Evolutionary conservation across 345 rosid genomes (phyloP).

Genomic region (Laguncularia racemosa): DNA sequence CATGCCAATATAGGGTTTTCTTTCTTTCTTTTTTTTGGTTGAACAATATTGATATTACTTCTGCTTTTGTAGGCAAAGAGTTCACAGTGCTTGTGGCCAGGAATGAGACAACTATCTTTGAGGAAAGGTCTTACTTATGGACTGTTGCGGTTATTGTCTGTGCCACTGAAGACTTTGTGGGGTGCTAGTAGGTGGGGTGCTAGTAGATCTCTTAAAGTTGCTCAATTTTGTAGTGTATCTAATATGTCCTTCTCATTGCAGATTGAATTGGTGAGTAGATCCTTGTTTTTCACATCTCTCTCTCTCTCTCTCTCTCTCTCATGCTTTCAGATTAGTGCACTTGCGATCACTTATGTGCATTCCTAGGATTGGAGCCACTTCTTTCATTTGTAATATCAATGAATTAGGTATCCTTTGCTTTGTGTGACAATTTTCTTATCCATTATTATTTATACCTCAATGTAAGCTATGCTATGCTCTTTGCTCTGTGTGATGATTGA

Average conservation of each 20-base stretch:
- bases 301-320: not conserved
- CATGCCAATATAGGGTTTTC: too few relatives aligned
- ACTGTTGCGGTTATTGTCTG: slow-evolving; percentile 59
- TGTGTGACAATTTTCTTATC: too few relatives aligned
- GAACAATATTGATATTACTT: not conserved
- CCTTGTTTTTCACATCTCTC: not conserved
- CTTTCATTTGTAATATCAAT: too few relatives aligned
- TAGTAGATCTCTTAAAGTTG: slow-evolving; percentile 69
- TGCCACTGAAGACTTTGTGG: slow-evolving; percentile 84
- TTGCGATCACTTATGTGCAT: too few relatives aligned
- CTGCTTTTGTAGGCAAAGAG: slow-evolving; percentile 47
- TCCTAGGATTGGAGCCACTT: too few relatives aligned
- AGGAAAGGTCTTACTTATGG: slow-evolving; percentile 84
- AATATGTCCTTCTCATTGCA: slow-evolving; percentile 73
- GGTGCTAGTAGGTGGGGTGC: slow-evolving; percentile 94
- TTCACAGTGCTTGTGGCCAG: slow-evolving; percentile 73
- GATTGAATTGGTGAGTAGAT: slow-evolving; percentile 71
- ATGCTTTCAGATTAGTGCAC: too few relatives aligned
- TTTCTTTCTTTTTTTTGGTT: too few relatives aligned
- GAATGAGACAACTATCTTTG: slow-evolving; percentile 73
- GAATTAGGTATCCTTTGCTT: too few relatives aligned
- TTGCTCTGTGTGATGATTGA: too few relatives aligned
- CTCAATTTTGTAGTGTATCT: slow-evolving; percentile 86
- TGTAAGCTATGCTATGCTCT: too few relatives aligned
- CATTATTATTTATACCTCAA: too few relatives aligned